Base-by-base conservation (phyloP, 495 filamentous ascomycete genomes). In the Penicillium chermesinum region DNA sequence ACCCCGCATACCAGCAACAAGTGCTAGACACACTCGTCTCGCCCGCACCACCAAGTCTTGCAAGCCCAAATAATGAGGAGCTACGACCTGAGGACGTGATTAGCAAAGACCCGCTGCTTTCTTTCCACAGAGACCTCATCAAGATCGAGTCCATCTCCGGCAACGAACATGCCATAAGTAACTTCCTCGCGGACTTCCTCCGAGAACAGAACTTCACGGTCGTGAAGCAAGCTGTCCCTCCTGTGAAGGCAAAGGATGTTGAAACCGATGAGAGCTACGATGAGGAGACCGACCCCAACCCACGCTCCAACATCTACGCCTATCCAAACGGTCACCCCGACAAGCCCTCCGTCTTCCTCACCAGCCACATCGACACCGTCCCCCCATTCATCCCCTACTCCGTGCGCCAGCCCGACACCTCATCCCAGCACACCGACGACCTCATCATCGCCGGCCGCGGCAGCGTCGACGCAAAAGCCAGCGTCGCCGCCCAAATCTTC, bases 401-500 rank as follows among this genome's bases (percentile, higher is more conserved):
- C 35, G 39, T 65, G 35, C 56, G 56, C 44, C 21, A 58, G n/a
- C 47, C 49, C 8, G 16, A 59, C 25, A 15, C 1, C 50, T 6
- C 33, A 20, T 7, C 17, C 22, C 43, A 38, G 7, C 18, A 73
- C 38, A 63, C 63, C 0, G 53, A 57, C 14, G 62, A 74, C 51
- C 67, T 74, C 33, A 39, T 72, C 27, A 81, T 89, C 18, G 74
- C 75, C 30, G 91, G 91, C 20, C 84, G 91, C 16, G 91, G 93
- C 49, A 81, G 78, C 45, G 90, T 95, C 50, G 91, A 98, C 62
- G 91, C 87, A 48, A 98, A 98, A 63, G 90, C 72, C 32, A 86
- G 83, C 67, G 83, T 98, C 8, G 91, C 93, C 3, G 75, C 88
- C 3, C 86, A 89, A 57, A 75, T 90, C 49, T 78, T 72, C 39